A percentile compares a stretch with the other conserved stretches of the same genome.
Conservation (phyloP, 2,329 filamentous ascomycete genomes). For the Aspergillus calidoustus region DNA sequence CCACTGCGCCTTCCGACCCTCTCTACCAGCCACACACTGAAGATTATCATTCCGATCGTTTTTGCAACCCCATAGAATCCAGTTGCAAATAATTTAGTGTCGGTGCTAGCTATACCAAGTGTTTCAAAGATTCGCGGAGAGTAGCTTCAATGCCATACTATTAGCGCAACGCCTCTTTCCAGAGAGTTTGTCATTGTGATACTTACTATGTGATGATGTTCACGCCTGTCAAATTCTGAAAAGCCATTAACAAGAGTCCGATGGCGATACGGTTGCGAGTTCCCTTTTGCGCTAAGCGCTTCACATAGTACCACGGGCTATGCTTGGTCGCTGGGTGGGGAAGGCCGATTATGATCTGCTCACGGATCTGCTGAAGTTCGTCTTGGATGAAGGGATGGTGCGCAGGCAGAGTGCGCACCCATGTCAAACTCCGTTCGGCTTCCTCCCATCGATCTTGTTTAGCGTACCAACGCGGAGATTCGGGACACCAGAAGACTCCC, state of each 20-base stretch:
- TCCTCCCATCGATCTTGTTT: conserved; percentile 68
- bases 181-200: not conserved
- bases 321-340: not conserved
- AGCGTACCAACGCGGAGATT: conserved; percentile 69
- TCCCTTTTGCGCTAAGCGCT: conserved; percentile 7
- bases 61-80: conserved; percentile 58
- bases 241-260: conserved; percentile 14
- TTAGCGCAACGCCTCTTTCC: not conserved
- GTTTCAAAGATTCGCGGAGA: conserved; percentile 51
- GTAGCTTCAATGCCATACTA: conserved; percentile 46
- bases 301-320: conserved; percentile 6
- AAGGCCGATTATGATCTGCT: not conserved
- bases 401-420: conserved; percentile 57
- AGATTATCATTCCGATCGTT: conserved; percentile 38
- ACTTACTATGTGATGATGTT: conserved; percentile 9
- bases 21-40: conserved; percentile 20
- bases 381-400: conserved; percentile 56
- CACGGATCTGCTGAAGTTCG: conserved; percentile 11
- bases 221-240: conserved; percentile 5
- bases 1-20: conserved; percentile 53
- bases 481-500: conserved; percentile 64
- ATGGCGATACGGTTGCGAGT: conserved; percentile 14
- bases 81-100: conserved; percentile 70
- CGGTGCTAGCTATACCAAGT: conserved; percentile 62
- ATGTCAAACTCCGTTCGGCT: conserved; percentile 58